phyloP scores from a whole-genome alignment of 2,329 filamentous ascomycete species.

The Meredithiella fracta region DNA sequence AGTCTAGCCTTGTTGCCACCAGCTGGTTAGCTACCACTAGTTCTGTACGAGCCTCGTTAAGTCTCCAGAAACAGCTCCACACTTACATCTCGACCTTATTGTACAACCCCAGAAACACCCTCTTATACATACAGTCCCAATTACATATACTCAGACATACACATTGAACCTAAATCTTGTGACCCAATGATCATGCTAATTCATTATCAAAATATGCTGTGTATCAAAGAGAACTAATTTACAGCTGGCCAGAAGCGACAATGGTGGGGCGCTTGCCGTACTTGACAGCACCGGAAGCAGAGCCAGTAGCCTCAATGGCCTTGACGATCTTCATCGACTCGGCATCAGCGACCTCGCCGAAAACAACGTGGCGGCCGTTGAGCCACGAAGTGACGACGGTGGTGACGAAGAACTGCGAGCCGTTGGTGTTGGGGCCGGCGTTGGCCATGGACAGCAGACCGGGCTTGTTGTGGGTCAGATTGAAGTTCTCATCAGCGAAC shows the following conservation, averaged over 20 bases:
- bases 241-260: conserved; percentile 30
- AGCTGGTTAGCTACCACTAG: no score
- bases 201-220: background rate
- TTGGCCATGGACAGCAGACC: conserved; percentile 91
- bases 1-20: no score
- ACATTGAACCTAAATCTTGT: background rate
- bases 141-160: no score
- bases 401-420: conserved; percentile 95
- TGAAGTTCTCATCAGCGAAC: conserved; percentile 89
- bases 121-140: no score
- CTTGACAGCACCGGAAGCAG: conserved; percentile 36
- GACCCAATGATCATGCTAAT: background rate
- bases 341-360: conserved; percentile 51
- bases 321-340: conserved; percentile 37
- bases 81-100: no score
- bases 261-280: conserved; percentile 44
- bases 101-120: no score
- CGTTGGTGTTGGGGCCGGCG: conserved; percentile 92
- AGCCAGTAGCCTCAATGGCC: conserved; percentile 45
- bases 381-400: conserved; percentile 81
- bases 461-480: conserved; percentile 52
- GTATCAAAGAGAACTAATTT: conserved; percentile 24
- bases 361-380: conserved; percentile 69
- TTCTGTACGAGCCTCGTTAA: no score
- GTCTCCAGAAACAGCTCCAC: no score